phyloP scores from a whole-genome alignment of 2,329 filamentous ascomycete species.

The Ascochyta clinopodiicola region DNA sequence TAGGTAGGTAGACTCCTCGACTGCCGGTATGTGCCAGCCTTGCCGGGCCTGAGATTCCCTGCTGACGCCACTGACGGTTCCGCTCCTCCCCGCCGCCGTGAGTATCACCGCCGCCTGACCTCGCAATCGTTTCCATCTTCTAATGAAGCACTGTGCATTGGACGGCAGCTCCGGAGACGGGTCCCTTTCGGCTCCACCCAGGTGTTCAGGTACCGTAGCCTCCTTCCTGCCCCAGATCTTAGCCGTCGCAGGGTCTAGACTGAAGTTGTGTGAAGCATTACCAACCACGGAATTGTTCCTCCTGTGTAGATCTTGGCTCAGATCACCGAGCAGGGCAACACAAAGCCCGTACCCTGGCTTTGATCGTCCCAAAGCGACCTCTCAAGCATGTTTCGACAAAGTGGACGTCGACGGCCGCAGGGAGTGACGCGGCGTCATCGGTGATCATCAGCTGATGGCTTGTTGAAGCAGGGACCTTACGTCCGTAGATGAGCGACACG shows the following conservation, averaged over 20 bases:
- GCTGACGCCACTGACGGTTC: conserved; percentile 11
- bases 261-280: neutral
- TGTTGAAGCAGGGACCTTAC: conserved; percentile 1
- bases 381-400: neutral
- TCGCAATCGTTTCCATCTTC: conserved; percentile 2
- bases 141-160: neutral
- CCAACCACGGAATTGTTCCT: conserved; percentile 2
- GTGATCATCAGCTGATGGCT: neutral
- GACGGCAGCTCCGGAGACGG: conserved; percentile 6
- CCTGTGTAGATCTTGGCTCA: neutral
- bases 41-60: conserved; percentile 2
- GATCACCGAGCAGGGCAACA: neutral
- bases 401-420: neutral
- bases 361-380: neutral
- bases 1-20: neutral
- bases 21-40: conserved; percentile 15
- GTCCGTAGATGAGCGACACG: conserved; percentile 4
- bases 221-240: conserved; percentile 14
- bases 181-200: conserved; percentile 12
- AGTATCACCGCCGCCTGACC: conserved; percentile 9
- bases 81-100: conserved; percentile 17
- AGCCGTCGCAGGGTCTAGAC: conserved; percentile 2
- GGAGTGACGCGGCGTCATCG: conserved; percentile 3
- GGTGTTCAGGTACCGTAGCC: conserved; percentile 1
- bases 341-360: neutral